Base-by-base conservation (phyloP, 441 rosid genomes). In the Syzygium malaccense region DNA sequence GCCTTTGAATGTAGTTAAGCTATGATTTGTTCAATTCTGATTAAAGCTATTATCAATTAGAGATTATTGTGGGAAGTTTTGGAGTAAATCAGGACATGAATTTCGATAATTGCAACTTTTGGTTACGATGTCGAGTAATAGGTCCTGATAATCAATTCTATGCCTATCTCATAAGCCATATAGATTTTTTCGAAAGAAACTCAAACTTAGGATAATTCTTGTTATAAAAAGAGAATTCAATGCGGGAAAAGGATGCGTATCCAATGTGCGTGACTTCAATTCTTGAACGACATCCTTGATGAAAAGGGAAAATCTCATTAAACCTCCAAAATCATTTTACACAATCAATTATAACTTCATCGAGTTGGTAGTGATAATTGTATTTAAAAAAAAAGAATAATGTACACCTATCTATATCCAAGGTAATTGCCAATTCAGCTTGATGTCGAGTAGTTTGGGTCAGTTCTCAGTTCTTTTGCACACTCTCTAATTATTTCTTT, bases 141-240 rank as follows among this genome's bases (percentile, higher is more conserved):
- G 4, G 1, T 10, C 2, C 17, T 1, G 1, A 37, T 5, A 37
- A 71, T 37, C 2, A 1, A 37, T 37, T 37, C n/a, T 12, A 23
- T 37, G 3, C 14, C 17, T 37, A 23, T 75, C 83, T 75, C 83
- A 5, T 2, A 3, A 13, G 9, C 1, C 18, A 23, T 75, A 12
- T 37, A 23, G 2, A 11, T 75, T 37, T 11, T 20, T 62, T 2
- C 0, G 0, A 11, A 45, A 5, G 28, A 15, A 37, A 12, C 18
- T 37, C 48, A 37, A 25, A 37, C 26, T 37, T 20, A 37, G 83
- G 0, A 37, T 37, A 37, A 20, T 28, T 11, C 0, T 8, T 11
- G 8, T 19, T 71, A 19, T 37, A 10, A 45, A 4, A 18, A 18
- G 45, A 66, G 12, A 19, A 33, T 1, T 4, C 13, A 6, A 33